Base-by-base conservation (phyloP, 352 stramenopile genomes). In the Thraustochytrium sp. region DNA sequence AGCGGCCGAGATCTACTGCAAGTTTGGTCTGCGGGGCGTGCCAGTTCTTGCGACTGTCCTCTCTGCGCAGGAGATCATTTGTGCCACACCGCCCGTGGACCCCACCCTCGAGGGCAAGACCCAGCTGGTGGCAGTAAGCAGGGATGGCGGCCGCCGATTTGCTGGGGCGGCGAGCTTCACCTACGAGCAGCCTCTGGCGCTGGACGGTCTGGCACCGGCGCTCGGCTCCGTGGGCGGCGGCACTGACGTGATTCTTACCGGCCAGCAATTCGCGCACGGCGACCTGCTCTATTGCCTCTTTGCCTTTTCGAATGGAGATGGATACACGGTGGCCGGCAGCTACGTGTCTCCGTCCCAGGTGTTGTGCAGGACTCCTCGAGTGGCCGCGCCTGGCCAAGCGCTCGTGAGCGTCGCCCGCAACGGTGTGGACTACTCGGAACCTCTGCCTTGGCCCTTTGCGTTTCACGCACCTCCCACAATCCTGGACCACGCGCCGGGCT, bases 241-340 rank as follows among this genome's bases (percentile, higher is more conserved):
- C 2, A 51, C 42, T 31, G 51, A 48, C 8, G 1, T 65, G 1
- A 64, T 36, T 51, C 16, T 64, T 1, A 55, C 68, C 44, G 83
- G 83, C 8, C 42, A 46, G 0, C 26, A 82, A 26, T 63, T 86
- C 46, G 56, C 36, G 2, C 8, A 26, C 16, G 13, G 21, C 0
- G 61, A 51, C 13, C 21, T 65, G 2, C 16, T 86, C 21, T 4
- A 36, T 0, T 86, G 83, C 54, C 13, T 29, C 8, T 77, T 77
- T 40, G 37, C 44, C 9, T 53, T 61, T 40, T 4, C 0, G 31
- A n/a, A 44, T 61, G 42, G 65, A 0, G 59, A 72, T 31, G 26
- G 59, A 16, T 72, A 72, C 36, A 29, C 36, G 5, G 36, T 46
- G 2, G 8, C 1, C 13, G 59, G 59, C 9, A 46, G 21, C 2